These are phyloP conservation scores for Pyronema domesticum DNA, from an alignment of 495 filamentous ascomycete species.

Conservation along the genomic window DNA sequence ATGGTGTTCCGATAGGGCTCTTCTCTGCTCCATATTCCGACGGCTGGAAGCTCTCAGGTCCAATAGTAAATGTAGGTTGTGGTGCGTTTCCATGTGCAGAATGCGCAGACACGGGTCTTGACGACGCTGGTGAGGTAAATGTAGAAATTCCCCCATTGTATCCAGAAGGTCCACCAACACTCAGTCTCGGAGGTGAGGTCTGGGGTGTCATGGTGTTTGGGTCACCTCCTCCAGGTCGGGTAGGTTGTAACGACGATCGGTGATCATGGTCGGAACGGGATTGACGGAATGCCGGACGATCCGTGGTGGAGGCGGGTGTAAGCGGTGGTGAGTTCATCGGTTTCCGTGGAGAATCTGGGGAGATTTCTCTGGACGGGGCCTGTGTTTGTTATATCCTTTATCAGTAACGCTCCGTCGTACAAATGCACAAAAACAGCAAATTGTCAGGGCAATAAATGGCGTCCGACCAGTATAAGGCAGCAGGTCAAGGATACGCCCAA, in stretches of 20 bases:
- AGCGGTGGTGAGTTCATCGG: conserved; percentile 76
- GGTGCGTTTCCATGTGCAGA: conserved; percentile 26
- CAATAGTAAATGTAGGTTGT: conserved; percentile 54
- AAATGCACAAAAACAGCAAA: background rate
- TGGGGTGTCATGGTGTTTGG: conserved; percentile 47
- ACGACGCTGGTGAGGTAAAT: conserved; percentile 21
- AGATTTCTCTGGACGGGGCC: conserved; percentile 17
- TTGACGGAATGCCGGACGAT: conserved; percentile 21
- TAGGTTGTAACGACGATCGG: conserved; percentile 17
- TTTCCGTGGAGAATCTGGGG: conserved; percentile 12
- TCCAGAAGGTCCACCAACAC: conserved; percentile 23
- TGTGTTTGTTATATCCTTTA: background rate
- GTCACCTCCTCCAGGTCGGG: conserved; percentile 26
- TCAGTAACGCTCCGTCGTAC: background rate
- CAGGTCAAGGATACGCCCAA: background rate
- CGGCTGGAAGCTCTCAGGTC: conserved; percentile 43
- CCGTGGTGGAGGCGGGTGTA: conserved; percentile 56
- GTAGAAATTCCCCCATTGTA: conserved; percentile 9
- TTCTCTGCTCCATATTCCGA: conserved; percentile 28
- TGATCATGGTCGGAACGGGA: conserved; percentile 24
- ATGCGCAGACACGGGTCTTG: conserved; percentile 16
- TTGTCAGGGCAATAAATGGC: no score
- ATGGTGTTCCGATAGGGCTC: conserved; percentile 41
- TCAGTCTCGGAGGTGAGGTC: conserved; percentile 36
- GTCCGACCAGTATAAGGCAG: no score